Evolutionary conservation across 495 filamentous ascomycete genomes (phyloP).

Genomic region (Stereocaulon alpinum): DNA sequence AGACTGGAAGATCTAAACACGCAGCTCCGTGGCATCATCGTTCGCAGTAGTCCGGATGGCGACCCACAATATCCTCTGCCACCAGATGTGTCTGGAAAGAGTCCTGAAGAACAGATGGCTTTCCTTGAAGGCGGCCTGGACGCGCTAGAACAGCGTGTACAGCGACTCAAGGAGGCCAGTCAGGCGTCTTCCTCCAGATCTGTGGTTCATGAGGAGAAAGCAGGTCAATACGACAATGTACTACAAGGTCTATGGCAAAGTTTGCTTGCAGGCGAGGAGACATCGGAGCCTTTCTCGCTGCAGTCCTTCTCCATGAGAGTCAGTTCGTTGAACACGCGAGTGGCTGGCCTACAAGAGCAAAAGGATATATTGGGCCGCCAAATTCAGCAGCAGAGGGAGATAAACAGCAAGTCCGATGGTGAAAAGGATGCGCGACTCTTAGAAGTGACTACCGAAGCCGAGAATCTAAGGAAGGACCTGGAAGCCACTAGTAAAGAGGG

Average conservation of each 20-base stretch:
- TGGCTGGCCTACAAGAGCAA: conserved; percentile 60
- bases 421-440: conserved; percentile 45
- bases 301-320: conserved; percentile 63
- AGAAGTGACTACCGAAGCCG: conserved; percentile 40
- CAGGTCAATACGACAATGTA: conserved; percentile 47
- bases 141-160: conserved; percentile 28
- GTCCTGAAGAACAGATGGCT: conserved; percentile 41
- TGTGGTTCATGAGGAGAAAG: conserved; percentile 27
- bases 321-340: conserved; percentile 53
- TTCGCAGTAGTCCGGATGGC: conserved; percentile 36
- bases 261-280: conserved; percentile 52
- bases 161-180: conserved; percentile 23
- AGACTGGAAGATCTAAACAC: conserved; percentile 41
- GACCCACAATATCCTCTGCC: conserved; percentile 38
- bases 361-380: conserved; percentile 76
- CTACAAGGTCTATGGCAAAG: conserved; percentile 65
- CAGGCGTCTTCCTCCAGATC: conserved; percentile 7
- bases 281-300: conserved; percentile 55
- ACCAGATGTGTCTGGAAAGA: conserved; percentile 35
- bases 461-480: conserved; percentile 33
- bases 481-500: conserved; percentile 29
- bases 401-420: conserved; percentile 58
- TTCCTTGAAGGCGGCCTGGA: conserved; percentile 40
- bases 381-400: conserved; percentile 83
- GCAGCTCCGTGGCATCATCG: conserved; percentile 41